A percentile compares a stretch with the other conserved stretches of the same genome.
These are phyloP conservation scores for Malbranchea zuffiana DNA, from an alignment of 2,329 filamentous ascomycete species.

Conservation along the genomic window DNA sequence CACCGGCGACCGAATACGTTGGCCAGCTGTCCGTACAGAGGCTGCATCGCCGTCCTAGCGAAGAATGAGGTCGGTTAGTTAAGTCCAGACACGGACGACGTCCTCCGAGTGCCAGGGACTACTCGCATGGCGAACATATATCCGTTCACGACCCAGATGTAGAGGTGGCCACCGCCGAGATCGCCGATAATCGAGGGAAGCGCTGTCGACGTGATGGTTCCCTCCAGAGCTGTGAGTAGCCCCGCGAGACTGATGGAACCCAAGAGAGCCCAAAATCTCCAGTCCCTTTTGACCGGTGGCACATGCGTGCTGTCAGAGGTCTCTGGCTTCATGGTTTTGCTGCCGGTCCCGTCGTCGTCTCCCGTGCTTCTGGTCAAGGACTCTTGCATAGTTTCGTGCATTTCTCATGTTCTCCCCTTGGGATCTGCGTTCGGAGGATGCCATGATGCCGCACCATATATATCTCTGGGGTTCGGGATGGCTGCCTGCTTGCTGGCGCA, in stretches of 20 bases:
- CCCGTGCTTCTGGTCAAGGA: too few relatives aligned
- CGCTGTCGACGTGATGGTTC: conserved; percentile 7
- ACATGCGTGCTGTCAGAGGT: too few relatives aligned
- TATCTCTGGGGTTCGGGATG: too few relatives aligned
- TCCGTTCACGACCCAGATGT: conserved; percentile 8
- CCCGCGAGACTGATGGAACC: conserved; percentile 18
- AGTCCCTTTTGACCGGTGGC: not conserved
- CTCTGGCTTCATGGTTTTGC: not conserved
- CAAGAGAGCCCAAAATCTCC: conserved; percentile 24
- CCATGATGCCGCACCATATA: too few relatives aligned
- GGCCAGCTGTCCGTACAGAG: conserved; percentile 18
- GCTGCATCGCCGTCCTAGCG: conserved; percentile 8
- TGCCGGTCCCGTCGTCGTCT: too few relatives aligned
- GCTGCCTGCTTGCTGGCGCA: too few relatives aligned
- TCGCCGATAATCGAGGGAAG: conserved; percentile 5
- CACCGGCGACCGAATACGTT: conserved; percentile 31
- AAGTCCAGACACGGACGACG: conserved; percentile 29
- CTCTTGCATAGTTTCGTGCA: too few relatives aligned
- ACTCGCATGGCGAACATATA: conserved; percentile 14
- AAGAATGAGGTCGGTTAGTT: not conserved
- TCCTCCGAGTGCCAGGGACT: not conserved
- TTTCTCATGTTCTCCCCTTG: too few relatives aligned
- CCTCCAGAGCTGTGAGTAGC: conserved; percentile 20
- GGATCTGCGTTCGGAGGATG: too few relatives aligned
- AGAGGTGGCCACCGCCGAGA: conserved; percentile 3